These are phyloP conservation scores for Beauveria medogensis DNA, from an alignment of 2,329 filamentous ascomycete species.

Conservation along the genomic window DNA sequence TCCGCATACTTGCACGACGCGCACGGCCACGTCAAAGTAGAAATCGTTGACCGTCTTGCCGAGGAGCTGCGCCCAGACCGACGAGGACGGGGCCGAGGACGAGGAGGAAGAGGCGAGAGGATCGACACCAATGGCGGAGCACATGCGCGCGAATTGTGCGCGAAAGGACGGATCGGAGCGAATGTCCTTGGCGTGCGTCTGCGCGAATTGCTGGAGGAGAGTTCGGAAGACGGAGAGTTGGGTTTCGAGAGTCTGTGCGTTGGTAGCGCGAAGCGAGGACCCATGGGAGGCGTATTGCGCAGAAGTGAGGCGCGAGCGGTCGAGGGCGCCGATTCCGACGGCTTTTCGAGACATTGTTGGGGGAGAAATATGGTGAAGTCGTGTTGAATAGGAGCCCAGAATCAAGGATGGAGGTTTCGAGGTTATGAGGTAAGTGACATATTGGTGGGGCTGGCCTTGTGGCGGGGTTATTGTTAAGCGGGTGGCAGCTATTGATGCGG, in stretches of 20 bases:
- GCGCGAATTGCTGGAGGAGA: constrained; percentile 86
- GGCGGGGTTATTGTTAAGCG: background rate
- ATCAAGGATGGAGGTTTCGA: background rate
- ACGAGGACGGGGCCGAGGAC: constrained; percentile 36
- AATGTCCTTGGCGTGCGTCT: constrained; percentile 92
- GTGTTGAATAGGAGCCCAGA: too few species aligned
- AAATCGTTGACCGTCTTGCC: constrained; percentile 94
- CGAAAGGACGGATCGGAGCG: constrained; percentile 92
- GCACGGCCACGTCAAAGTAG: constrained; percentile 95
- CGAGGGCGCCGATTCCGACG: constrained; percentile 85
- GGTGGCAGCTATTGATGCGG: background rate
- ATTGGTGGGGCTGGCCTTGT: background rate
- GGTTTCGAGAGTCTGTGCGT: constrained; percentile 79
- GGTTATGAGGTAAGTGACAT: background rate
- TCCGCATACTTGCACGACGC: constrained; percentile 86
- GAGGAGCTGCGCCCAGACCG: constrained; percentile 87
- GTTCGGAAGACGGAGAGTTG: constrained; percentile 96
- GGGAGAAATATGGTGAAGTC: background rate
- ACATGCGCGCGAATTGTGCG: constrained; percentile 97
- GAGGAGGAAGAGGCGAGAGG: constrained; percentile 58
- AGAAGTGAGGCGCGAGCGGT: constrained; percentile 73
- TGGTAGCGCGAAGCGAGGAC: constrained; percentile 72
- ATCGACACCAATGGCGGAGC: constrained; percentile 91
- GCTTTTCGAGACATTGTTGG: constrained; percentile 50
- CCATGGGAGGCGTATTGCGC: constrained; percentile 90